Conservation (phyloP, 371 early-diverging fungal genomes). For the Mucor lusitanicus region DNA sequence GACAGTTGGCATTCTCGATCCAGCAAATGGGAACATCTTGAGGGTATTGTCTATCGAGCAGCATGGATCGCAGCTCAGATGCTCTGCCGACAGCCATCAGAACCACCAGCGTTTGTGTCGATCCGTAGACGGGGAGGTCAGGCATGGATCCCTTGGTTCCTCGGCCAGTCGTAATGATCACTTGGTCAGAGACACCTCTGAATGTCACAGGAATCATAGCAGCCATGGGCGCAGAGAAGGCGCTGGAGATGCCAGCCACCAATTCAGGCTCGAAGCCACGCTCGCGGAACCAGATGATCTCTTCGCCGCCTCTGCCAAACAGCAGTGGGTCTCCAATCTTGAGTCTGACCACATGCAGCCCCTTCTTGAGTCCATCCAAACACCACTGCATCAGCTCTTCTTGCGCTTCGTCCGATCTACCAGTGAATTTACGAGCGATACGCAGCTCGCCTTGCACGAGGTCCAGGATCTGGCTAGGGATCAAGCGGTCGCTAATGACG, state of each 20-base stretch:
- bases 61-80: slow-evolving; percentile 58
- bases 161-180: slow-evolving; percentile 80
- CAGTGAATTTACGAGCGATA: slow-evolving; percentile 68
- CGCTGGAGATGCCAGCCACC: slow-evolving; percentile 82
- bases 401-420: slow-evolving; percentile 67
- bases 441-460: slow-evolving; percentile 65
- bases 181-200: slow-evolving; percentile 78
- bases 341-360: slow-evolving; percentile 78
- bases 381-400: slow-evolving; percentile 70
- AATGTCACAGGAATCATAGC: slow-evolving; percentile 80
- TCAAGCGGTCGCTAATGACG: slow-evolving; percentile 81
- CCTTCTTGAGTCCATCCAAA: slow-evolving; percentile 65
- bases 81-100: slow-evolving; percentile 85
- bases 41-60: slow-evolving; percentile 60
- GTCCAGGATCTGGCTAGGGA: slow-evolving; percentile 68
- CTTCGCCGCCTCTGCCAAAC: slow-evolving; percentile 94
- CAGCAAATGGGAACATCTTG: slow-evolving; percentile 60
- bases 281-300: slow-evolving; percentile 72
- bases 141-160: slow-evolving; percentile 76
- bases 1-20: slow-evolving; percentile 72
- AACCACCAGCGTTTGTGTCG: slow-evolving; percentile 74
- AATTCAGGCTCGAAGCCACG: slow-evolving; percentile 70
- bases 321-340: slow-evolving; percentile 92
- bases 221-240: slow-evolving; percentile 72
- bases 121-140: slow-evolving; percentile 64